Evolutionary conservation across 78 protist genomes (phyloP).

Genomic region (Andalucia godoyi): DNA sequence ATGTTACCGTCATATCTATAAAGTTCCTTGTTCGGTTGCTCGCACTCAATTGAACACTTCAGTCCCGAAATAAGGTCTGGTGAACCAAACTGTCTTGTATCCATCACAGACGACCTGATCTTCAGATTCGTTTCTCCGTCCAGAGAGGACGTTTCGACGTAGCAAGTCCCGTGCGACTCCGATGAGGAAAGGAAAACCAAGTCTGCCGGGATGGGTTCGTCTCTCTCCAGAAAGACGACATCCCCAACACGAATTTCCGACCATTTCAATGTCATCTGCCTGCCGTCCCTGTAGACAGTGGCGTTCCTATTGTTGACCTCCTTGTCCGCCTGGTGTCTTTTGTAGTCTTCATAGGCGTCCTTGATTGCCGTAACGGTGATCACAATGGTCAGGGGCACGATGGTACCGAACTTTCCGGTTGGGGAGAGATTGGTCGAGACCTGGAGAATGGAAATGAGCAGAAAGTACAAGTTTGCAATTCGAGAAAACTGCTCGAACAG

Average conservation of each 20-base stretch:
- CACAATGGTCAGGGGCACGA: slow-evolving; percentile 1
- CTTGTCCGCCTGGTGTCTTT: neutral
- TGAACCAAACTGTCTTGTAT: neutral
- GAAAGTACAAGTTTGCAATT: slow-evolving; percentile 37
- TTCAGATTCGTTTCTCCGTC: slow-evolving; percentile 76
- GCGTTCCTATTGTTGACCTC: slow-evolving; percentile 4
- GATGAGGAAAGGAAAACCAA: slow-evolving; percentile 44
- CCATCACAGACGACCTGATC: neutral
- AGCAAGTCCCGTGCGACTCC: slow-evolving; percentile 53
- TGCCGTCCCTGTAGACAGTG: neutral
- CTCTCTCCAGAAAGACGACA: slow-evolving; percentile 30
- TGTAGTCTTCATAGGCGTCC: slow-evolving; percentile 14
- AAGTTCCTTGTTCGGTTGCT: slow-evolving; percentile 36
- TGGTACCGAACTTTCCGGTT: slow-evolving; percentile 6
- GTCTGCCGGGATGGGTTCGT: slow-evolving; percentile 70
- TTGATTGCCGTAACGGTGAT: neutral
- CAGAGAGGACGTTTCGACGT: slow-evolving; percentile 75
- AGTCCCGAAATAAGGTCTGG: neutral
- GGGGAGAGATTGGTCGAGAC: neutral
- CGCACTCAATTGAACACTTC: slow-evolving; percentile 26
- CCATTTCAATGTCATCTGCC: neutral
- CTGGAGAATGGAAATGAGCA: slow-evolving; percentile 36
- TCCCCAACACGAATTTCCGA: slow-evolving; percentile 37
- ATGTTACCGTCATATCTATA: slow-evolving; percentile 38
- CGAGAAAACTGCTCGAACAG: slow-evolving; percentile 46